Conservation (phyloP, 73 alveolate genomes). For the Blepharisma stoltei region DNA sequence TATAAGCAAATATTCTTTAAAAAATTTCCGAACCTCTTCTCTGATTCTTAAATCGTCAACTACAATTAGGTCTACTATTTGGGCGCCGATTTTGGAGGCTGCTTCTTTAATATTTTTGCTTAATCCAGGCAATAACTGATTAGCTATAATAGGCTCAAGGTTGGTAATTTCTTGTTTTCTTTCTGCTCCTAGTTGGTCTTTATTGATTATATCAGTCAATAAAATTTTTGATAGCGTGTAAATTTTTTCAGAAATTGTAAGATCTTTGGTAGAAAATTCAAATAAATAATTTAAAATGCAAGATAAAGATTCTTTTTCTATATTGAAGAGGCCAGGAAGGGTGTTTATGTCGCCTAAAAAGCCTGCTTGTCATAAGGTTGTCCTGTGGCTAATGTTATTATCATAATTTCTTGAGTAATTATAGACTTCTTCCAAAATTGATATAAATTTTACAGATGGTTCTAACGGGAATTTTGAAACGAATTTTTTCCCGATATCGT, state of each 20-base stretch:
- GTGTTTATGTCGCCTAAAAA: conserved; percentile 47
- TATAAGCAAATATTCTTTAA: not conserved
- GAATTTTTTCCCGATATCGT: not conserved
- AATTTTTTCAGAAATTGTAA: not conserved
- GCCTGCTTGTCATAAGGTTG: conserved; percentile 53
- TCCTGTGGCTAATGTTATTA: not conserved
- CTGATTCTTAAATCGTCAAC: not conserved
- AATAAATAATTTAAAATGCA: not conserved
- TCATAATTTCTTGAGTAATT: not conserved
- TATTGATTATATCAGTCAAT: not conserved
- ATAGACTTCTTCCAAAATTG: not conserved
- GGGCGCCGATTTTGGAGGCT: not conserved
- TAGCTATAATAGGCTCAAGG: not conserved
- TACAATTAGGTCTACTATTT: not conserved
- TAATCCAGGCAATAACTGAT: not conserved
- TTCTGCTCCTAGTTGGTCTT: not conserved
- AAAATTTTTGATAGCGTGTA: not conserved
- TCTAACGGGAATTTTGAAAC: not conserved
- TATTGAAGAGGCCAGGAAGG: conserved; percentile 50
- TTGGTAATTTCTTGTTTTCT: not conserved
- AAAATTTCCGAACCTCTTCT: not conserved
- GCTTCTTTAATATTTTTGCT: conserved; percentile 7
- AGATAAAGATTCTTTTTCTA: conserved; percentile 45
- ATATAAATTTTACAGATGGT: not conserved
- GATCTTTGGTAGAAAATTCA: too few species aligned